Conservation (phyloP, 805 yeast genomes). For the Lachancea meyersii region DNA sequence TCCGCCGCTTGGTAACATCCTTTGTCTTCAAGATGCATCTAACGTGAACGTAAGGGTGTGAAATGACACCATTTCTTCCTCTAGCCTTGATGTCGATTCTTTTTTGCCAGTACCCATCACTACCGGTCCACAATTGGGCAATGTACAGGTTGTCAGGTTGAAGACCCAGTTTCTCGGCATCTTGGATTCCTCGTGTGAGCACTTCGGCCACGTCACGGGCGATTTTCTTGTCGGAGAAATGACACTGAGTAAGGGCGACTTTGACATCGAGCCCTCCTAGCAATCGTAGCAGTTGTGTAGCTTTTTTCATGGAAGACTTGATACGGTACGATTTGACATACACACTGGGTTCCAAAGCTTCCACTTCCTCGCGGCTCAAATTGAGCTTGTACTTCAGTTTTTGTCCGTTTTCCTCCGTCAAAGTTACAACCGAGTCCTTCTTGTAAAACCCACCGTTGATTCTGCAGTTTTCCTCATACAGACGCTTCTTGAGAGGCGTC, state of each 20-base stretch:
- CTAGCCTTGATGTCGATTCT: slow-evolving; percentile 82
- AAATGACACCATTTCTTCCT: slow-evolving; percentile 77
- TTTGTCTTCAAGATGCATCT: slow-evolving; percentile 68
- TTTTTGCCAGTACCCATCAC: slow-evolving; percentile 70
- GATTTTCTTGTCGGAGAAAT: slow-evolving; percentile 74
- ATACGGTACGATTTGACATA: slow-evolving; percentile 74
- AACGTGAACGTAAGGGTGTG: slow-evolving; percentile 73
- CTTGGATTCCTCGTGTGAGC: slow-evolving; percentile 63
- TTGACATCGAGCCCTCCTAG: slow-evolving; percentile 64
- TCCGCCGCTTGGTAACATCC: slow-evolving; percentile 51
- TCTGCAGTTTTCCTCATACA: slow-evolving; percentile 56
- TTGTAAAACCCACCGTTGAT: slow-evolving; percentile 64
- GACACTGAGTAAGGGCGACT: slow-evolving; percentile 86
- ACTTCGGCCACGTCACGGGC: slow-evolving; percentile 73
- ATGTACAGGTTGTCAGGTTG: slow-evolving; percentile 60
- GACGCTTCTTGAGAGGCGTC: slow-evolving; percentile 62
- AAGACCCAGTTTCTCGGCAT: slow-evolving; percentile 56
- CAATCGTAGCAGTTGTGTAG: slow-evolving; percentile 70
- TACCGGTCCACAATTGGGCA: slow-evolving; percentile 83
- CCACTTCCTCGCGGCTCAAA: slow-evolving; percentile 60
- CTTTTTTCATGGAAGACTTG: slow-evolving; percentile 84
- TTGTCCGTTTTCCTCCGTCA: slow-evolving; percentile 21
- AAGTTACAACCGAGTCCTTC: slow-evolving; percentile 46
- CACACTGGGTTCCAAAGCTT: slow-evolving; percentile 81
- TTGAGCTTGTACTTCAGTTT: slow-evolving; percentile 50